Base-by-base conservation (phyloP, 768 basidiomycete genomes). In the Multifurca ochricompacta region DNA sequence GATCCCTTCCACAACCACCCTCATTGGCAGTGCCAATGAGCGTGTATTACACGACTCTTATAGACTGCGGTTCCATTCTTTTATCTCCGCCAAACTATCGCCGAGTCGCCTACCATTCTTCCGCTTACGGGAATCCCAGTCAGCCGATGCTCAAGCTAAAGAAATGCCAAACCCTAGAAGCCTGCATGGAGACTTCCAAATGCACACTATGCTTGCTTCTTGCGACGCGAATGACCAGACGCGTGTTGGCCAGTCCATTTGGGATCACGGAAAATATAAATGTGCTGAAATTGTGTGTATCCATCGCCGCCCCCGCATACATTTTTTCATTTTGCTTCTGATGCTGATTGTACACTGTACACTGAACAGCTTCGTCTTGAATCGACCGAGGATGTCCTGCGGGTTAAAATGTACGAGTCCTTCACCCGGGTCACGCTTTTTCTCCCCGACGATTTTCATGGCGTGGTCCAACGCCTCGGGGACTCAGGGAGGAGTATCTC, bases 401-500 rank as follows among this genome's bases (percentile, higher is more conserved):
- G 51, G 3, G 45, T 52, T 3, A 52, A 52, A 34, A 52, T 57
- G 56, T 43, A 52, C 51, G 56, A 57, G 23, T 57, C 56, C 5
- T 35, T 23, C 45, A 25, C 50, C 0, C 32, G 16, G 9, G 39
- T 57, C 18, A 57, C 56, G 10, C 4, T 57, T 27, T 57, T 52
- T 40, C 32, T 57, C 16, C 56, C 56, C 0, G 10, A 6, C 3
- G 56, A 57, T 16, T 57, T 57, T 14, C 25, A 52, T 6, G 56
- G 56, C 51, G 45, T 57, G n/a, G 56, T 57, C 27, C 25, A 27
- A 16, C 56, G 56, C 19, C 19, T 52, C n/a, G 56, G 56, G 7
- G 50, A 57, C 7, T 57, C 50, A 19, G 56, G 56, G 19, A 21
- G 45, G 39, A 57, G 56, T 13, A 52, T 57, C 25, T 52, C 56